These are phyloP conservation scores for Amoebophrya sp. DNA, from an alignment of 169 alveolate species.

Conservation along the genomic window DNA sequence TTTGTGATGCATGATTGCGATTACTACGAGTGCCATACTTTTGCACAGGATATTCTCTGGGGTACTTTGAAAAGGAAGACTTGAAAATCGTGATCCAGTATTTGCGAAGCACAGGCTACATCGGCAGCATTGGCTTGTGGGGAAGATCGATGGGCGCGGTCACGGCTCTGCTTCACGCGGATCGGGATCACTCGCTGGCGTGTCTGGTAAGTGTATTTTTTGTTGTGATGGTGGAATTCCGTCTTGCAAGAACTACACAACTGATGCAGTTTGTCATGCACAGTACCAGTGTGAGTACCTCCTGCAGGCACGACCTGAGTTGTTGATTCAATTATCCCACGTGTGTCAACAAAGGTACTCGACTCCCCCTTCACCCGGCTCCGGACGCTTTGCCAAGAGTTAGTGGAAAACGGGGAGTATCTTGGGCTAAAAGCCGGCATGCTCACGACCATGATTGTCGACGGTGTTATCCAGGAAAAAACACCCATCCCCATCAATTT, in stretches of 20 bases:
- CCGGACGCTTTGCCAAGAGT: constrained; percentile 11
- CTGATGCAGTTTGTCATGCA: too few species aligned
- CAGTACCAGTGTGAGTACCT: too few species aligned
- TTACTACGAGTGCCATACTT: too few species aligned
- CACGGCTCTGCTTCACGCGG: constrained; percentile 60
- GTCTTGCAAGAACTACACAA: too few species aligned
- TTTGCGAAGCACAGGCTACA: constrained; percentile 50
- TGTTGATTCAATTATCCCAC: too few species aligned
- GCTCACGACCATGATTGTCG: not conserved
- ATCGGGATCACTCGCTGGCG: constrained; percentile 54
- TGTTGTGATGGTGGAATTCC: too few species aligned
- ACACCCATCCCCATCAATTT: too few species aligned
- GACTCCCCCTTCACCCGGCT: constrained; percentile 6
- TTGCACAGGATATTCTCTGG: too few species aligned
- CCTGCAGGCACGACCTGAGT: too few species aligned
- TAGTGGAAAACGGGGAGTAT: constrained; percentile 1
- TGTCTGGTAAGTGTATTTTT: not conserved
- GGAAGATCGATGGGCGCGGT: constrained; percentile 70
- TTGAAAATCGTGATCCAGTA: constrained; percentile 55
- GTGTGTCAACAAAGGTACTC: too few species aligned
- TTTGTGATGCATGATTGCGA: too few species aligned
- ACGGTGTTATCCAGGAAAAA: too few species aligned
- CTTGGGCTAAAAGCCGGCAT: not conserved
- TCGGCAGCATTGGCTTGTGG: constrained; percentile 63
- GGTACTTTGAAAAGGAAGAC: constrained; percentile 66